Evolutionary conservation across 495 filamentous ascomycete species (phyloP).

Genomic region (Lasiosphaeria miniovina): DNA sequence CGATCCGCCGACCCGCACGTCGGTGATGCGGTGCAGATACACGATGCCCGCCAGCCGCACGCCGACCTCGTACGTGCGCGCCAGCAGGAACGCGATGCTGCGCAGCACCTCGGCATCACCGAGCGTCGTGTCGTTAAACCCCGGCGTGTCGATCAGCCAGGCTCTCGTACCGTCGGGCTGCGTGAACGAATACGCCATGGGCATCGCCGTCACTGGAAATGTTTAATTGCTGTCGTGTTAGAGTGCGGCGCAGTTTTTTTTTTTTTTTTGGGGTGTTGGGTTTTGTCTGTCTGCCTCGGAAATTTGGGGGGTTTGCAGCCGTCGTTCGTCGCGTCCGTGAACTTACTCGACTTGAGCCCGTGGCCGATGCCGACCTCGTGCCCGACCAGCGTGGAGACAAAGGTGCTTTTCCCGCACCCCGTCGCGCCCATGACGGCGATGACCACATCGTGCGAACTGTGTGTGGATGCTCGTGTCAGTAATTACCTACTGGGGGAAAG

Average conservation of each 20-base stretch:
- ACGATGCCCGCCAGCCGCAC: slow-evolving; percentile 35
- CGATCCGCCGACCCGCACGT: slow-evolving; percentile 32
- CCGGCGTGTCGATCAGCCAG: slow-evolving; percentile 37
- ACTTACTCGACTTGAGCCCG: slow-evolving; percentile 13
- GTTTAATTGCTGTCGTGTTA: neutral
- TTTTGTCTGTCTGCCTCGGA: neutral
- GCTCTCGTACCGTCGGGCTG: slow-evolving; percentile 10
- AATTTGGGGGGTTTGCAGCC: too few relatives aligned
- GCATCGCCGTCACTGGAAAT: slow-evolving; percentile 4
- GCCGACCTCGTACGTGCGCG: slow-evolving; percentile 24
- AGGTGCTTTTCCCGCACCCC: slow-evolving; percentile 39
- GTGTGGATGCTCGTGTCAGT: neutral
- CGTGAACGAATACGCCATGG: slow-evolving; percentile 9
- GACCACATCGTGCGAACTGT: slow-evolving; percentile 19
- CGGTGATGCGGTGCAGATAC: slow-evolving; percentile 41
- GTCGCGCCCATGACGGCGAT: slow-evolving; percentile 39
- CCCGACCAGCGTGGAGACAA: slow-evolving; percentile 9
- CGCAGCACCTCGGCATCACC: slow-evolving; percentile 34
- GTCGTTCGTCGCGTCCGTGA: slow-evolving; percentile 20
- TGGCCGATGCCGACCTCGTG: slow-evolving; percentile 20
- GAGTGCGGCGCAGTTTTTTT: too few relatives aligned
- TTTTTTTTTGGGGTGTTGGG: slow-evolving; percentile 8
- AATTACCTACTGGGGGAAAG: neutral
- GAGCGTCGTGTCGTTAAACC: slow-evolving; percentile 37
- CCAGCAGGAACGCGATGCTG: slow-evolving; percentile 32